Percentiles rank a stretch among this genome's conserved stretches.
Evolutionary conservation across 768 basidiomycete species (phyloP).

Genomic region (Boletus pseudopeckii): DNA sequence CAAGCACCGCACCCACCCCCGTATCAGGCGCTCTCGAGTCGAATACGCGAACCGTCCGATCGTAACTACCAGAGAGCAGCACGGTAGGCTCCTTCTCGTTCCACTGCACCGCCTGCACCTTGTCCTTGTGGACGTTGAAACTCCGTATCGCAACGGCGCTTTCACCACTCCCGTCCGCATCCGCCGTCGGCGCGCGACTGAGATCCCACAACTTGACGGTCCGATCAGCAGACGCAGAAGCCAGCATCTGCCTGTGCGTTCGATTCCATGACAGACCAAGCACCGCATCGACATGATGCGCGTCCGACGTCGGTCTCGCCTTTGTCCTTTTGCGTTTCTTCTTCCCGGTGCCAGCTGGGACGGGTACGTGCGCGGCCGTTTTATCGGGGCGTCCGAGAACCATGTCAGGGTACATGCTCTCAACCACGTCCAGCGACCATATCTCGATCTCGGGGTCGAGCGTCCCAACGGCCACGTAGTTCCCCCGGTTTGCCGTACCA

Average conservation of each 20-base stretch:
- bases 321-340: constrained; percentile 91
- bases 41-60: constrained; percentile 92
- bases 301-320: constrained; percentile 53
- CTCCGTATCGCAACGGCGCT: constrained; percentile 67
- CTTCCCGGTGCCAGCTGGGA: constrained; percentile 87
- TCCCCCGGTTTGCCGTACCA: constrained; percentile 52
- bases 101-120: constrained; percentile 97
- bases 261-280: constrained; percentile 93
- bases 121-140: constrained; percentile 85
- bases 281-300: constrained; percentile 91
- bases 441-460: constrained; percentile 98
- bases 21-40: constrained; percentile 82
- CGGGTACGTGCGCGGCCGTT: constrained; percentile 73
- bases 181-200: constrained; percentile 56
- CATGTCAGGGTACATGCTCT: constrained; percentile 89
- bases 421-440: constrained; percentile 92
- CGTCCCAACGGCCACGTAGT: constrained; percentile 94
- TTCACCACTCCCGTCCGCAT: constrained; percentile 42
- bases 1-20: constrained; percentile 81
- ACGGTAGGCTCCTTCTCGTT: constrained; percentile 86
- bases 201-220: constrained; percentile 99
- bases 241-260: constrained; percentile 82
- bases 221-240: constrained; percentile 88
- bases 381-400: constrained; percentile 89
- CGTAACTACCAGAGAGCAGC: constrained; percentile 89